These are phyloP conservation scores for Alternaria novae-zelandiae DNA, from an alignment of 2,329 filamentous ascomycete genomes.

Conservation along the genomic window DNA sequence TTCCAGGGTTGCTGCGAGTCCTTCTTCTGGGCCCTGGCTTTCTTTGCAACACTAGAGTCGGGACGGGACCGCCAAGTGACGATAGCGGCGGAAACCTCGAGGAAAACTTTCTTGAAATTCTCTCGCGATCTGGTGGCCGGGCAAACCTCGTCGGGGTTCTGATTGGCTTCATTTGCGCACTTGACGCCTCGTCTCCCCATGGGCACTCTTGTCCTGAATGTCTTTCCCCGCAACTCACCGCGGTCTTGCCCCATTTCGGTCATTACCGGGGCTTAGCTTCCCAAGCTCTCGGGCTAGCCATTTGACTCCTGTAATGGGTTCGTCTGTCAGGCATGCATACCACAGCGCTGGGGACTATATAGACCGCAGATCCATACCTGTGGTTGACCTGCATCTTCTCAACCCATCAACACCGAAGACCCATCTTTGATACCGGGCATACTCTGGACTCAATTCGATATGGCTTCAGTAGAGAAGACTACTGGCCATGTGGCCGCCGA, in stretches of 20 bases:
- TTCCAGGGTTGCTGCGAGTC: neutral
- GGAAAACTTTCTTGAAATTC: constrained; percentile 10
- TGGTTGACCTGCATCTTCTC: neutral
- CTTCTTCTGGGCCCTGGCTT: neutral
- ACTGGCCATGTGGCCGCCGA: constrained; percentile 29
- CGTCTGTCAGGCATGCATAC: neutral
- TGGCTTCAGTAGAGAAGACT: constrained; percentile 21
- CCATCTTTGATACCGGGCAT: neutral
- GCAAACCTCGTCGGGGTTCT: constrained; percentile 2
- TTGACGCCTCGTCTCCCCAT: constrained; percentile 24
- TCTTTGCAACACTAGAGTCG: neutral
- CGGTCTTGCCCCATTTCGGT: constrained; percentile 17
- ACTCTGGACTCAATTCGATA: constrained; percentile 6
- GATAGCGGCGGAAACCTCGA: constrained; percentile 21
- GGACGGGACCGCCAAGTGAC: constrained; percentile 1
- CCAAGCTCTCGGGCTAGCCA: constrained; percentile 17
- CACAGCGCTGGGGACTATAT: constrained; percentile 8
- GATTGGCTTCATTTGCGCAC: constrained; percentile 16
- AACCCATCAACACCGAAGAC: neutral
- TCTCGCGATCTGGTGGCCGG: constrained; percentile 6
- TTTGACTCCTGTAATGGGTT: constrained; percentile 5
- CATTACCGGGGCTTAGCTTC: constrained; percentile 17
- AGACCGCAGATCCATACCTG: constrained; percentile 8
- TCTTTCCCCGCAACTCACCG: constrained; percentile 28
- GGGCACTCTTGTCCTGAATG: constrained; percentile 15